Evolutionary conservation across 2,329 filamentous ascomycete species (phyloP), one percentile per base, ranked within the genome.

Genomic region (Pseudofabraea citricarpa): DNA sequence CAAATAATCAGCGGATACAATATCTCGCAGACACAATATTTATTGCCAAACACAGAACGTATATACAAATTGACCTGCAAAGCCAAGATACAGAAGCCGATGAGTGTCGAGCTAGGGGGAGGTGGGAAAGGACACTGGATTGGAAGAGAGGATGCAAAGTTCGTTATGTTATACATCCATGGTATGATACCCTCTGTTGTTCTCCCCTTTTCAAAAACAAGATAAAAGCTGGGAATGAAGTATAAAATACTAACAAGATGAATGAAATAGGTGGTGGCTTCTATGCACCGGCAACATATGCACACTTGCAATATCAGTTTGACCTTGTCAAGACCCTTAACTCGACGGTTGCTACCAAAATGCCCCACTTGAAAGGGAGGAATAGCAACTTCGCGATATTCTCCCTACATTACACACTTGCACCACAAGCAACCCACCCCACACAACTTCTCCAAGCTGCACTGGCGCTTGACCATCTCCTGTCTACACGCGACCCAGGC

Each of bases 81-180:
- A 20, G 6, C 13, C 10, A 10, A 21, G 7, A 13, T 9, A 9
- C 12, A 13, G 7, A 19, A 22, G 19, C 5, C 19, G 1, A 10
- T 7, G 9, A 37, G 35, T 22, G 18, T 37, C 12, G 35, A 37
- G 18, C 15, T 37, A 13, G 21, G 18, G 16, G 35, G 54, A 38
- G 44, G 41, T 12, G 53, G 61, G 0, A 56, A 64, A 26, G 39
- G 24, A 4, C 16, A 31, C 20, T 41, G 39, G 39, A 32, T 41
- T 15, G 39, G 39, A 15, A 21, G 22, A 18, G 33, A 41, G 24
- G 19, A 31, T 16, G 39, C 39, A 3, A 31, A 31, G 20, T 13
- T 13, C n/a, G 26, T 41, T 10, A 22, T 41, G 39, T 22, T 41
- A 18, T 41, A 20, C 16, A 31, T 31, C 22, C 39, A 41, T 32